Percentiles rank a stretch among this genome's conserved stretches.
phyloP scores from a whole-genome alignment of 805 yeast genomes.

The Cyberlindnera galapagoensis region DNA sequence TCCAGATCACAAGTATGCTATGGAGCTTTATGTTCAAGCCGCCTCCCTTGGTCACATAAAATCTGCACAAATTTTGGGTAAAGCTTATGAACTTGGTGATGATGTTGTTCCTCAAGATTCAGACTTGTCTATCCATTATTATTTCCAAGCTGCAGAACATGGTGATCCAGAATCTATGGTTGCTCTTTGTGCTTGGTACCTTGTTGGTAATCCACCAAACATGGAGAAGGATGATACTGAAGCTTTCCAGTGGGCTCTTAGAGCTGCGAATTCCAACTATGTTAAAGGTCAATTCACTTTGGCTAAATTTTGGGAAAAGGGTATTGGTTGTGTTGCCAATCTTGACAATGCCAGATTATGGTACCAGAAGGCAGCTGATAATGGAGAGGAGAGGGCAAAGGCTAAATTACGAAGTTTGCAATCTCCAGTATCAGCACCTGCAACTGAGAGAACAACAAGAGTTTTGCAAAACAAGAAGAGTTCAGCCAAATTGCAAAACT shows the following conservation, averaged over 20 bases:
- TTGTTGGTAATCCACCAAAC: conserved; percentile 84
- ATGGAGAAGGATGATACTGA: conserved; percentile 73
- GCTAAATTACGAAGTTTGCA: conserved; percentile 25
- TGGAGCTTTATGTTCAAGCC: conserved; percentile 79
- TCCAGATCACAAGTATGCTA: conserved; percentile 76
- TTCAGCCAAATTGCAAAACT: conserved; percentile 5
- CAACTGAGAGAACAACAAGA: neutral
- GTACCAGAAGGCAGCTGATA: conserved; percentile 69
- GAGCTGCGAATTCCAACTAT: conserved; percentile 71
- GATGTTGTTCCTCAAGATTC: conserved; percentile 67
- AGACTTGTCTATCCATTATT: conserved; percentile 83
- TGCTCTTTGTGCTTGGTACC: conserved; percentile 94
- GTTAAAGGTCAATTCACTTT: conserved; percentile 82
- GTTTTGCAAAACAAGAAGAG: conserved; percentile 2
- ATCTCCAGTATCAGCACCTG: conserved; percentile 1
- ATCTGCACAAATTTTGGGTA: conserved; percentile 75
- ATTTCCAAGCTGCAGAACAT: conserved; percentile 81
- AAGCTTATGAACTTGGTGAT: conserved; percentile 72
- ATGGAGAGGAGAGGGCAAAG: conserved; percentile 46
- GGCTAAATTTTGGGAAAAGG: conserved; percentile 79
- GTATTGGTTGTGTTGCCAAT: conserved; percentile 74
- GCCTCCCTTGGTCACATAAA: conserved; percentile 83
- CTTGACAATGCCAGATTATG: conserved; percentile 55
- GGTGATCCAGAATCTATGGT: conserved; percentile 90
- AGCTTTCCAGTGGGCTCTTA: conserved; percentile 90